Evolutionary conservation across 192 early-diverging fungal species (phyloP).

Genomic region (Phlyctochytrium bullatum): DNA sequence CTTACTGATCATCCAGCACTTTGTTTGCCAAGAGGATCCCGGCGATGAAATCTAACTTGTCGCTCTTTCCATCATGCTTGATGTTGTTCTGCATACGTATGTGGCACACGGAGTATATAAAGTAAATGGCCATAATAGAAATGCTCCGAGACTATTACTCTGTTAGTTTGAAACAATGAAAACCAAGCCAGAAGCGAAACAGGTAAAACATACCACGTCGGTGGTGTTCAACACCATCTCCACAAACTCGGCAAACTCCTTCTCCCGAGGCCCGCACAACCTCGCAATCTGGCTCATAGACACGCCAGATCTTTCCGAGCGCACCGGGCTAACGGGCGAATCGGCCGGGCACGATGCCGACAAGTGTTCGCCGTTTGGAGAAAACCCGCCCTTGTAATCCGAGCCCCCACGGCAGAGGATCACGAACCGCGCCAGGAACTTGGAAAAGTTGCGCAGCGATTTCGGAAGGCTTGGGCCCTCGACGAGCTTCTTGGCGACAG

Average conservation of each 20-base stretch:
- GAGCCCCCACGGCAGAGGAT: background rate
- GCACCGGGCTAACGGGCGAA: too few relatives aligned
- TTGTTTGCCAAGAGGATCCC: background rate
- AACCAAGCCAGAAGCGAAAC: background rate
- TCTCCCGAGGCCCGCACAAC: too few relatives aligned
- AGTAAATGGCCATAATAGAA: background rate
- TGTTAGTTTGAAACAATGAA: background rate
- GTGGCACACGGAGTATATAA: background rate
- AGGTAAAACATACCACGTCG: background rate
- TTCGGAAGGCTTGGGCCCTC: background rate
- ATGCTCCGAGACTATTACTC: background rate
- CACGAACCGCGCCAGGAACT: background rate
- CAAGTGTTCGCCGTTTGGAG: background rate
- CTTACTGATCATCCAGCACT: background rate
- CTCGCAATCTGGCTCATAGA: too few relatives aligned
- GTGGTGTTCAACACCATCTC: slow-evolving; percentile 2
- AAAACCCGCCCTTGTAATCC: background rate
- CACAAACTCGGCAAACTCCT: background rate
- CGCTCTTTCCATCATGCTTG: background rate
- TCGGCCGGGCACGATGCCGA: background rate
- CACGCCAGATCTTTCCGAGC: too few relatives aligned
- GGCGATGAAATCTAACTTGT: background rate
- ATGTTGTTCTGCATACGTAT: background rate
- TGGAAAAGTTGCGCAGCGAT: background rate
- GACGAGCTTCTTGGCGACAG: background rate